Evolutionary conservation across 345 rosid species (phyloP).

Genomic region (Angophora floribunda): DNA sequence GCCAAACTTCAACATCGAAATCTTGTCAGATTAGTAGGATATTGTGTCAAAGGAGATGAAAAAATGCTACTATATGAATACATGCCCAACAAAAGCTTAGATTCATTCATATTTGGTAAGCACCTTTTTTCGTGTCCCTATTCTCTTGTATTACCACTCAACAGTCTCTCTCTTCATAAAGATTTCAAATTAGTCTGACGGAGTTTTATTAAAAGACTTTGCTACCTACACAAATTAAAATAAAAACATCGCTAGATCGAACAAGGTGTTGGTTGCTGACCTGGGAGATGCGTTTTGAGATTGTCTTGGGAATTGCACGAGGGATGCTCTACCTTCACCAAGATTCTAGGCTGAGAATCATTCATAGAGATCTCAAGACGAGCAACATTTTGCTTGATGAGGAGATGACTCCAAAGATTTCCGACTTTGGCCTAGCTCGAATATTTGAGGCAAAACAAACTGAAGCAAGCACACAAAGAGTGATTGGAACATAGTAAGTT

Average conservation of each 20-base stretch:
- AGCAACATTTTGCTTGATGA: slow-evolving; percentile 52
- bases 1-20: slow-evolving; percentile 54
- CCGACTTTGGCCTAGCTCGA: slow-evolving; percentile 68
- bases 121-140: background rate
- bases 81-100: slow-evolving; percentile 58
- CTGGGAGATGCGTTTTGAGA: slow-evolving; percentile 36
- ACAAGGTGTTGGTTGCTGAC: slow-evolving; percentile 12
- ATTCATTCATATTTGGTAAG: slow-evolving; percentile 45
- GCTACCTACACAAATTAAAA: background rate
- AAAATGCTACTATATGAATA: slow-evolving; percentile 45
- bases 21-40: slow-evolving; percentile 48
- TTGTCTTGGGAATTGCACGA: slow-evolving; percentile 58
- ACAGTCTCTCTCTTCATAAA: background rate
- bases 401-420: slow-evolving; percentile 66
- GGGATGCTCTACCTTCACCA: slow-evolving; percentile 65
- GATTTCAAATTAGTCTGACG: background rate
- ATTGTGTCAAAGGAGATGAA: slow-evolving; percentile 31
- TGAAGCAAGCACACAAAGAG: slow-evolving; percentile 41
- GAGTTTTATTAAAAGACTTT: too few relatives aligned
- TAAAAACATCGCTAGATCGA: slow-evolving; percentile 13
- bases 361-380: slow-evolving; percentile 60
- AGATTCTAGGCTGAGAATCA: slow-evolving; percentile 61
- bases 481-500: slow-evolving; percentile 71
- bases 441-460: slow-evolving; percentile 47
- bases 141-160: slow-evolving; percentile 8